These are phyloP conservation scores for Thielaviopsis cerberus DNA, from an alignment of 2,329 filamentous ascomycete genomes.

Conservation along the genomic window DNA sequence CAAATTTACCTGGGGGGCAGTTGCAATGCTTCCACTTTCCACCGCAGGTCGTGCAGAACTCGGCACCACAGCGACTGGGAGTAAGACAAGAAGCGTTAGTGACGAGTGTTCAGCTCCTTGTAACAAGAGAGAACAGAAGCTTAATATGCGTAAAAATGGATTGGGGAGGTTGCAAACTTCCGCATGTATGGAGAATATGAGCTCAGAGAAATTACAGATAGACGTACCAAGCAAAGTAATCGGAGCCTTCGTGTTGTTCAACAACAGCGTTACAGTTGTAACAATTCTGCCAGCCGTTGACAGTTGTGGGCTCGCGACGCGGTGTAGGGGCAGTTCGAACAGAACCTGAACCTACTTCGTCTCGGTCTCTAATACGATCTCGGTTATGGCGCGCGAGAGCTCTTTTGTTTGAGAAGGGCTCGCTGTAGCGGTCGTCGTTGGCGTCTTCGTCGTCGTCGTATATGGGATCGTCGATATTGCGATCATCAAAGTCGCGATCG, in stretches of 20 bases:
- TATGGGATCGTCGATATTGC: slow-evolving; percentile 1
- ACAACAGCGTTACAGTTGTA: slow-evolving; percentile 56
- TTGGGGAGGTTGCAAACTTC: neutral
- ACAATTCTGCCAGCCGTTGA: slow-evolving; percentile 58
- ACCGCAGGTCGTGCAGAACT: slow-evolving; percentile 80
- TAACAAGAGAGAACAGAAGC: slow-evolving; percentile 7
- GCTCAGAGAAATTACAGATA: neutral
- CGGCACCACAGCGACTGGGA: slow-evolving; percentile 51
- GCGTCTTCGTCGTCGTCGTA: slow-evolving; percentile 1
- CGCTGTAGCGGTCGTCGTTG: slow-evolving; percentile 2
- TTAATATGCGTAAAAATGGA: neutral
- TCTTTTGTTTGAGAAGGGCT: neutral
- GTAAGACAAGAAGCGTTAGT: slow-evolving; percentile 15
- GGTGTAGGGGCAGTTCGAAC: slow-evolving; percentile 9
- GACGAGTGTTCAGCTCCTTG: slow-evolving; percentile 8
- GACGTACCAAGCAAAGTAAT: slow-evolving; percentile 70
- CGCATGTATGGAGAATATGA: neutral
- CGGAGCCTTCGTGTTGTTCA: slow-evolving; percentile 65
- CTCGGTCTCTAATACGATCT: slow-evolving; percentile 6
- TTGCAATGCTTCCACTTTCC: slow-evolving; percentile 66
- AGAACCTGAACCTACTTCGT: slow-evolving; percentile 10
- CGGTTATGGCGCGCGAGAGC: neutral
- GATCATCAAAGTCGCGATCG: neutral
- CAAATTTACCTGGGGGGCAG: slow-evolving; percentile 62
- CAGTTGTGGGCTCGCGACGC: slow-evolving; percentile 31